Evolutionary conservation across 805 yeast genomes (phyloP), one percentile per base, ranked within the genome.

Genomic region (Pichia ethanolica): DNA sequence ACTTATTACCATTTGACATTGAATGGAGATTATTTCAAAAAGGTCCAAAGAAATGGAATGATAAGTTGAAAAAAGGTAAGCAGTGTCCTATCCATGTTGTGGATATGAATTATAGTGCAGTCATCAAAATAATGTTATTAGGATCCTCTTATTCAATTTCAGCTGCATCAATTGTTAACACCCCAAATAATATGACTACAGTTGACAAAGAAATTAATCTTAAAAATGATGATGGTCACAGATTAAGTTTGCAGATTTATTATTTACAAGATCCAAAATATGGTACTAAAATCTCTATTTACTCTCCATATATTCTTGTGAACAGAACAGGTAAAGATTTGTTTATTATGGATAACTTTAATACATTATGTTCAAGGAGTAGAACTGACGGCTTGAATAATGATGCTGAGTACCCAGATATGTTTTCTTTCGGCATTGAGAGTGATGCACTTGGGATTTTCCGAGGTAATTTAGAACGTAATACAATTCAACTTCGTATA

Each of bases 1-100:
- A 93, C 59, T 69, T 89, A 46, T 64, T 95, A 45, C 98, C 99
- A 0, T 86, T 77, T 61, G 96, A 87, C 57, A 66, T 91, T 41
- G 72, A 78, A 20, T 89, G 85, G 67, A 72, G 85, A 49, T 72
- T 93, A 12, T 86, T 84, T 64, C 93, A 89, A 62, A 86, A 87
- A 59, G 81, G 80, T 25, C 71, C 81, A 35, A 76, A 75, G 51
- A 90, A 83, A 50, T 81, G 89, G 83, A 74, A 73, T 47, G 82
- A 83, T 28, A 60, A 64, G 10, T 68, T 95, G 39, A 68, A 69
- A 42, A 78, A 79, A 56, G 96, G 96, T 5, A 78, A 73, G 8
- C 74, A 77, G n/a, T 72, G 83, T 25, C 82, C 83, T 14, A 78
- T 91, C 14, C 97, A 93, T 66, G 87, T 85, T 35, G 93, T 88